A percentile compares a stretch with the other conserved stretches of the same genome.
Evolutionary conservation across 495 filamentous ascomycete genomes (phyloP).

Genomic region (Neurospora sp.): DNA sequence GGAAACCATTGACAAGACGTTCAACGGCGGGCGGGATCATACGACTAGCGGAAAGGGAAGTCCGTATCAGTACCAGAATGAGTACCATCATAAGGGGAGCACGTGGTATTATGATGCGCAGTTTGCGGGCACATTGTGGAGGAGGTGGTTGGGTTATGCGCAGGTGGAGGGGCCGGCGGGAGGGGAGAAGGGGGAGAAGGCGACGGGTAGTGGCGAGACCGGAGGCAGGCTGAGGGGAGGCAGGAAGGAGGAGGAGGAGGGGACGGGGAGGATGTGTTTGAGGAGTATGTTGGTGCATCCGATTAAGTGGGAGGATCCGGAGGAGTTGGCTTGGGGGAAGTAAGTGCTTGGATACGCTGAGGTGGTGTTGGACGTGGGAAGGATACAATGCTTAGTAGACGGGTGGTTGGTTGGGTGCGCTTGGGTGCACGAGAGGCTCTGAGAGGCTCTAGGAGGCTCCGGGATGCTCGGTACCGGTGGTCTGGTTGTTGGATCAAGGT

Average conservation of each 20-base stretch:
- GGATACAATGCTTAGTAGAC: too few relatives aligned
- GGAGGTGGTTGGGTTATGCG: constrained; percentile 76
- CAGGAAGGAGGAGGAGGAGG: constrained; percentile 52
- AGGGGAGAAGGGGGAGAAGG: constrained; percentile 42
- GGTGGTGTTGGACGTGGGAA: too few relatives aligned
- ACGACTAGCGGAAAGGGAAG: constrained; percentile 56
- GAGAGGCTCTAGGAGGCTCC: background rate
- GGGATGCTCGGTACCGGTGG: background rate
- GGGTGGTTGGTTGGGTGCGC: background rate
- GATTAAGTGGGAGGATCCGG: constrained; percentile 56
- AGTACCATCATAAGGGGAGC: constrained; percentile 81
- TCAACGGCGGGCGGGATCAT: constrained; percentile 78
- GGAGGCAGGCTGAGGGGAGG: constrained; percentile 46
- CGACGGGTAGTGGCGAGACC: constrained; percentile 52
- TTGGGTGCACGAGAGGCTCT: background rate
- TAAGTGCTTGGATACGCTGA: background rate
- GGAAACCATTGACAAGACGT: constrained; percentile 64
- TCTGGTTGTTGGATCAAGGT: background rate
- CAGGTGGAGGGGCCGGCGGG: constrained; percentile 36
- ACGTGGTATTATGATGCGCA: constrained; percentile 94
- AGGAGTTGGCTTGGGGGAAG: constrained; percentile 20
- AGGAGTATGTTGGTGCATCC: constrained; percentile 87
- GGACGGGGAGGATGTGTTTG: constrained; percentile 76
- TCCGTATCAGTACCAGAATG: constrained; percentile 65
- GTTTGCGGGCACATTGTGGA: constrained; percentile 75